Conservation (phyloP, 352 stramenopile species). For the Pythium monospermum region DNA sequence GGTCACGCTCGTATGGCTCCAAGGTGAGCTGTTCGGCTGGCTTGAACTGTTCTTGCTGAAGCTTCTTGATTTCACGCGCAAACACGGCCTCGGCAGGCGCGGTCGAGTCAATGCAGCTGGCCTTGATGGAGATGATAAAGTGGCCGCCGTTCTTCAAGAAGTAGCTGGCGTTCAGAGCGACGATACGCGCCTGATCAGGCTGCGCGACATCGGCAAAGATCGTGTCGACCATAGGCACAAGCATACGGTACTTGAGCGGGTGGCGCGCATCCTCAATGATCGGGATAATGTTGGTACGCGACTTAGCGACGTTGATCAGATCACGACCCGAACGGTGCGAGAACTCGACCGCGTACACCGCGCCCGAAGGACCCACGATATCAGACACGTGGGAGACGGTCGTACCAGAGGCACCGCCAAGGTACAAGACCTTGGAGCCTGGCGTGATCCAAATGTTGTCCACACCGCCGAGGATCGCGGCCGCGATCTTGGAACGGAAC, state of each 20-base stretch:
- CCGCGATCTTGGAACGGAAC: constrained; percentile 99
- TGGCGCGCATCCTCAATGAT: constrained; percentile 99
- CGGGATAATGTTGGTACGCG: constrained; percentile 98
- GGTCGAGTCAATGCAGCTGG: constrained; percentile 99
- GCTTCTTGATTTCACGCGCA: constrained; percentile 95
- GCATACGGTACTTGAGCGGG: constrained; percentile 98
- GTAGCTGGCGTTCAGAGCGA: constrained; percentile 98
- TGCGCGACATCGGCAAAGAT: constrained; percentile 99
- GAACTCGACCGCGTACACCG: constrained; percentile 99
- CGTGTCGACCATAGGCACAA: constrained; percentile 98
- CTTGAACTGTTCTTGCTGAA: constrained; percentile 99
- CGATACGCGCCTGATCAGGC: constrained; percentile 99
- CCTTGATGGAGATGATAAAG: constrained; percentile 99
- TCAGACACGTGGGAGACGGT: constrained; percentile 99
- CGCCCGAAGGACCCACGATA: constrained; percentile 96
- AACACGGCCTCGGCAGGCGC: constrained; percentile 98
- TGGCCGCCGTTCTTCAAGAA: constrained; percentile 99
- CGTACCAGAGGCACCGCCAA: constrained; percentile 97
- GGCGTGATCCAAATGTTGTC: constrained; percentile 99
- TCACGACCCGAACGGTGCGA: constrained; percentile 97
- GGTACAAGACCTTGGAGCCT: constrained; percentile 98
- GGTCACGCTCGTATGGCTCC: constrained; percentile 99
- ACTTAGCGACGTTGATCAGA: constrained; percentile 99
- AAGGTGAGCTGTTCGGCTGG: constrained; percentile 98
- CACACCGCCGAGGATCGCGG: constrained; percentile 97